Evolutionary conservation across 768 basidiomycete species (phyloP).

Genomic region (Termitomyces sp.): DNA sequence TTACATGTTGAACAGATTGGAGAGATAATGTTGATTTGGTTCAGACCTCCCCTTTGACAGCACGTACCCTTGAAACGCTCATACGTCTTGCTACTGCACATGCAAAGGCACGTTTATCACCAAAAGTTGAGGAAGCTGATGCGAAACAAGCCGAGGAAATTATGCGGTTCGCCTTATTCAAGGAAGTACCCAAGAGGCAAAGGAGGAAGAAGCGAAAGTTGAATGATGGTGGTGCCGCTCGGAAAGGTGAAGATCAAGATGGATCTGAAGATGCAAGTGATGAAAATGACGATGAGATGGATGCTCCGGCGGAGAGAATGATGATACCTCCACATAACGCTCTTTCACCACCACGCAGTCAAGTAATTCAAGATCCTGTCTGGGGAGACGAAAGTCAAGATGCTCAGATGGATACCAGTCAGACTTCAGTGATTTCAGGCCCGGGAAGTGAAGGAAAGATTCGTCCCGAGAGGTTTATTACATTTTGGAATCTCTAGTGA

Average conservation of each 20-base stretch:
- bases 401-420: slow-evolving; percentile 50
- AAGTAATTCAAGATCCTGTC: slow-evolving; percentile 45
- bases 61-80: slow-evolving; percentile 96
- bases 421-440: slow-evolving; percentile 27
- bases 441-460: slow-evolving; percentile 37
- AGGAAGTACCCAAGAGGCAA: slow-evolving; percentile 85
- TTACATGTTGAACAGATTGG: slow-evolving; percentile 2
- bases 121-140: slow-evolving; percentile 79
- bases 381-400: slow-evolving; percentile 70
- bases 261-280: slow-evolving; percentile 52
- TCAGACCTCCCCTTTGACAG: slow-evolving; percentile 95
- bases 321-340: slow-evolving; percentile 31
- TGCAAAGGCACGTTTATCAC: slow-evolving; percentile 88
- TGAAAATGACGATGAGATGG: slow-evolving; percentile 39
- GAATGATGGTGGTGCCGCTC: slow-evolving; percentile 56
- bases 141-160: slow-evolving; percentile 91
- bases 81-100: slow-evolving; percentile 98
- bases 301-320: slow-evolving; percentile 43
- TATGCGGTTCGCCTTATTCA: slow-evolving; percentile 95
- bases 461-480: slow-evolving; percentile 53
- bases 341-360: slow-evolving; percentile 17
- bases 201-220: slow-evolving; percentile 84
- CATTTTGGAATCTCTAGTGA: slow-evolving; percentile 2
- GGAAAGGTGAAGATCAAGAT: slow-evolving; percentile 37
- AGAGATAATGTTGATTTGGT: slow-evolving; percentile 9